Conservation (phyloP, 2,329 filamentous ascomycete genomes). For the Cladophialophora exuberans region DNA sequence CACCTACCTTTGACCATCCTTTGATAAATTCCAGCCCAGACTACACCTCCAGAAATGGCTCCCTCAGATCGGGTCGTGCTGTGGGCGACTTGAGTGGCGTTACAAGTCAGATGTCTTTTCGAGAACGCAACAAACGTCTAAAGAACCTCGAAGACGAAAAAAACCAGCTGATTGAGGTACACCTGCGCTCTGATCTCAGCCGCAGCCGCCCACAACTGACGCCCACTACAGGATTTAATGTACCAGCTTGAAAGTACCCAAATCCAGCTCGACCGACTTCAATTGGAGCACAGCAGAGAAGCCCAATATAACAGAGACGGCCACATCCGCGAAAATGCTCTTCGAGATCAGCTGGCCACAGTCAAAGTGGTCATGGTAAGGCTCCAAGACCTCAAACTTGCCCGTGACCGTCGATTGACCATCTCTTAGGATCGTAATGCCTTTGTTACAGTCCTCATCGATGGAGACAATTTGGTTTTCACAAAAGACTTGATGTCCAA, state of each 20-base stretch:
- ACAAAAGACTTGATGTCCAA: conserved; percentile 53
- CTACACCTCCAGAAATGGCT: conserved; percentile 27
- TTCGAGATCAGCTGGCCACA: conserved; percentile 51
- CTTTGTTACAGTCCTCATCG: conserved; percentile 58
- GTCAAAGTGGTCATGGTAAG: conserved; percentile 51
- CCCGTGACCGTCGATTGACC: conserved; percentile 4
- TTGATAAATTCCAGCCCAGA: conserved; percentile 34
- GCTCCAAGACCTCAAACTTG: not conserved
- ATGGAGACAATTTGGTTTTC: conserved; percentile 61
- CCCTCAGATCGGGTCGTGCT: conserved; percentile 26
- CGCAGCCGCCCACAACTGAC: not conserved
- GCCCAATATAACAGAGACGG: conserved; percentile 52
- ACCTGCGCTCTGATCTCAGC: conserved; percentile 4
- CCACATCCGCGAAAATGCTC: conserved; percentile 50
- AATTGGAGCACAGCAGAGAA: conserved; percentile 52
- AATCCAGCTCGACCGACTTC: conserved; percentile 37
- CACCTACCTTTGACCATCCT: conserved; percentile 32
- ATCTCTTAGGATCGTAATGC: conserved; percentile 53
- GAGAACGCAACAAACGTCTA: conserved; percentile 49
- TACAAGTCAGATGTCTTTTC: conserved; percentile 24
- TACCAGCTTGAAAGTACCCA: conserved; percentile 48
- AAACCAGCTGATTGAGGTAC: conserved; percentile 53
- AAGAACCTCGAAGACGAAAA: conserved; percentile 50
- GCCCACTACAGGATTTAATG: conserved; percentile 47
- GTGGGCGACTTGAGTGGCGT: conserved; percentile 24